Evolutionary conservation across 108 stramenopile genomes (phyloP).

Genomic region (Cylindrotheca fusiformis): DNA sequence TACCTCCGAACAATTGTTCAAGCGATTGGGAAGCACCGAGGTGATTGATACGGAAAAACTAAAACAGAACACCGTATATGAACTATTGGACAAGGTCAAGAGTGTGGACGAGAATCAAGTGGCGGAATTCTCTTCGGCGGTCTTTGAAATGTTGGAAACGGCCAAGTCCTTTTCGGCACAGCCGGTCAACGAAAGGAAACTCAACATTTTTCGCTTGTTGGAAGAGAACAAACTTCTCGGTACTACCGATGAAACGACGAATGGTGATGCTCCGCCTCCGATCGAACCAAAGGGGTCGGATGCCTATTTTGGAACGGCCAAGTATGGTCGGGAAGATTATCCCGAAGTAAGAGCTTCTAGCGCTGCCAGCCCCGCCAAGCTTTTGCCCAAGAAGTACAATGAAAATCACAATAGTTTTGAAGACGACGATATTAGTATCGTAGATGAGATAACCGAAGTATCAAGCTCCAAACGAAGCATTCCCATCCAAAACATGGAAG

Average conservation of each 20-base stretch:
- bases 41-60: background rate
- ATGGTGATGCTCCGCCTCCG: background rate
- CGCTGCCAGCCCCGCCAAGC: too few relatives aligned
- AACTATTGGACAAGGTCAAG: slow-evolving; percentile 4
- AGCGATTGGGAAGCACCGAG: slow-evolving; percentile 11
- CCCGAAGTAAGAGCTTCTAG: too few relatives aligned
- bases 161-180: background rate
- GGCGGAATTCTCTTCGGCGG: slow-evolving; percentile 14
- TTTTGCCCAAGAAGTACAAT: background rate
- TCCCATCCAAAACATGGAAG: background rate
- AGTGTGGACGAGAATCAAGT: slow-evolving; percentile 6
- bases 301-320: too few relatives aligned
- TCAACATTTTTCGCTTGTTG: slow-evolving; percentile 15
- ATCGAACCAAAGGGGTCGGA: slow-evolving; percentile 1
- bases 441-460: too few relatives aligned
- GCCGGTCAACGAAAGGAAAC: background rate
- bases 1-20: background rate
- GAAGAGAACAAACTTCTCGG: background rate
- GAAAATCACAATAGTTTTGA: background rate
- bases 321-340: background rate
- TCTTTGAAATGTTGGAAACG: slow-evolving; percentile 5
- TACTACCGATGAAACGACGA: background rate
- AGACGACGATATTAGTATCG: background rate
- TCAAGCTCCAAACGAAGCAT: background rate
- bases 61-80: background rate